These are phyloP conservation scores for Sphagnum tenellum DNA, from an alignment of 225 moss, liverwort and hornwort genomes.

Conservation along the genomic window DNA sequence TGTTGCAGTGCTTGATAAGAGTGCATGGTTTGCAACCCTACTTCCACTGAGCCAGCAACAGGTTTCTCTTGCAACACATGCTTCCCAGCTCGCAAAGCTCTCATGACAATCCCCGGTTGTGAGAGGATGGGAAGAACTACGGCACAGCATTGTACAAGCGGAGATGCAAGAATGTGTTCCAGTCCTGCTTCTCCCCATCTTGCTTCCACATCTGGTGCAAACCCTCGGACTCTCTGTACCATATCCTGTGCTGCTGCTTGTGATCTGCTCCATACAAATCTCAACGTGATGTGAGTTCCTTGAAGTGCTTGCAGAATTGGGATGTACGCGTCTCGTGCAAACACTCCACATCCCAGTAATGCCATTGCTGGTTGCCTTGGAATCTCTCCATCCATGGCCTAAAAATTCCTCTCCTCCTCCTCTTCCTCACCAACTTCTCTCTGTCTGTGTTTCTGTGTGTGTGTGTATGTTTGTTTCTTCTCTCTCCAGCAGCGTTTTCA, in stretches of 20 bases:
- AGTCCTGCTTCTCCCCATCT: conserved; percentile 77
- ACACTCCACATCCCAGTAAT: conserved; percentile 75
- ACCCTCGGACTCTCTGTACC: conserved; percentile 37
- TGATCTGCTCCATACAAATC: conserved; percentile 78
- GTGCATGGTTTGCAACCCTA: conserved; percentile 19
- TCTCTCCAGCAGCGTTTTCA: too few relatives aligned
- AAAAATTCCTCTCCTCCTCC: too few relatives aligned
- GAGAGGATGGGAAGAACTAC: conserved; percentile 73
- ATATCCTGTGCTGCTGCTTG: conserved; percentile 50
- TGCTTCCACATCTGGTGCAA: conserved; percentile 64
- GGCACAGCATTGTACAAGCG: conserved; percentile 70
- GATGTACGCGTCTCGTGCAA: conserved; percentile 76
- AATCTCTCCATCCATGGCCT: too few relatives aligned
- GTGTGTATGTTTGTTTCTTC: too few relatives aligned
- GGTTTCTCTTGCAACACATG: conserved; percentile 96
- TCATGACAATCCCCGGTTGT: conserved; percentile 62
- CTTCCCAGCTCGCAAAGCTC: conserved; percentile 69
- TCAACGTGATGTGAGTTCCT: conserved; percentile 23
- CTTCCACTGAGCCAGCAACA: conserved; percentile 48
- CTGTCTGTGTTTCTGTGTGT: too few relatives aligned
- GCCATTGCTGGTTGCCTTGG: conserved; percentile 17
- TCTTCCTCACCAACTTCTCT: too few relatives aligned
- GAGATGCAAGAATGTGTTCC: conserved; percentile 54
- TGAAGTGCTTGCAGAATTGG: conserved; percentile 52
- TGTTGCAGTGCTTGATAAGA: conserved; percentile 13